These are phyloP conservation scores for Saccharomycopsis sp. DNA, from an alignment of 805 yeast species.

Conservation along the genomic window DNA sequence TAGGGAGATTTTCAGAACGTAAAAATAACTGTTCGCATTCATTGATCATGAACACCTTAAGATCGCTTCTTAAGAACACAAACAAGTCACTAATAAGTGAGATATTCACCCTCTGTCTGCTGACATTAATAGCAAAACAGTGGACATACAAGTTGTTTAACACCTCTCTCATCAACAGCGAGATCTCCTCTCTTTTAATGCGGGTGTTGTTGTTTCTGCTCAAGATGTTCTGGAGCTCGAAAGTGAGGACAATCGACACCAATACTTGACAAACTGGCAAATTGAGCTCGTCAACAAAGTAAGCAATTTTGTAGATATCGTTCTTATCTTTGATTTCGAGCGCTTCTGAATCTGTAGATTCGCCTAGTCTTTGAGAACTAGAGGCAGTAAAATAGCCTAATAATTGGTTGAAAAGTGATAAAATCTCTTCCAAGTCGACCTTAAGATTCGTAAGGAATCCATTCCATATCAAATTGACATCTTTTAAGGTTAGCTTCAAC, in stretches of 20 bases:
- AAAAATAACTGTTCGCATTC: slow-evolving; percentile 37
- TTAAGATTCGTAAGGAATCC: slow-evolving; percentile 4
- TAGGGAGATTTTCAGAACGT: slow-evolving; percentile 37
- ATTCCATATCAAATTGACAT: background rate
- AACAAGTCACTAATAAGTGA: slow-evolving; percentile 34
- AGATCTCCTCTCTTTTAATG: slow-evolving; percentile 12
- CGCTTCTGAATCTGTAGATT: background rate
- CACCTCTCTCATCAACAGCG: slow-evolving; percentile 1
- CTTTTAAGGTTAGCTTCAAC: background rate
- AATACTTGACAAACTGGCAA: slow-evolving; percentile 37
- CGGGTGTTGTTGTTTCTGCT: slow-evolving; percentile 6
- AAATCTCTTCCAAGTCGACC: slow-evolving; percentile 16
- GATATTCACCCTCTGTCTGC: slow-evolving; percentile 1
- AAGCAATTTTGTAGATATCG: slow-evolving; percentile 23
- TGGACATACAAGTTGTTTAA: slow-evolving; percentile 16
- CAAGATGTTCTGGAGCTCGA: slow-evolving; percentile 2
- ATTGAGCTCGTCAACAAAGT: slow-evolving; percentile 33
- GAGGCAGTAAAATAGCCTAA: slow-evolving; percentile 7
- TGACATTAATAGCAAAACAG: slow-evolving; percentile 15
- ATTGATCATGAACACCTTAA: slow-evolving; percentile 31
- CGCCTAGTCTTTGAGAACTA: background rate
- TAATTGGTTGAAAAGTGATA: slow-evolving; percentile 21
- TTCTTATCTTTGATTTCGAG: slow-evolving; percentile 11
- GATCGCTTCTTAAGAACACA: slow-evolving; percentile 29
- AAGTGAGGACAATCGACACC: slow-evolving; percentile 28